Base-by-base conservation (phyloP, 2,329 filamentous ascomycete species). In the Coleophoma eucalyptorum region DNA sequence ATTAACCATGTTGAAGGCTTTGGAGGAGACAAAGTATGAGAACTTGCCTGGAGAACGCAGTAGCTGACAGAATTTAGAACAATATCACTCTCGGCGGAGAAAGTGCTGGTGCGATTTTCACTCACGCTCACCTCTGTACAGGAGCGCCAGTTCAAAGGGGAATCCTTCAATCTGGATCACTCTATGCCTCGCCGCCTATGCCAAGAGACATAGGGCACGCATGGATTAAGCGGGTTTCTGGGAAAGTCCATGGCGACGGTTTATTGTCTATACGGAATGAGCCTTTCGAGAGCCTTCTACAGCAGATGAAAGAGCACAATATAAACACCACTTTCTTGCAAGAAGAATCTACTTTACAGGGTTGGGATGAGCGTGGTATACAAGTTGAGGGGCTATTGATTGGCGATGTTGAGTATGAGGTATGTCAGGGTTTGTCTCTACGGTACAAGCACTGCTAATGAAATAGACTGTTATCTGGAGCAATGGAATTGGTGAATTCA, bases 81-180 rank as follows among this genome's bases (percentile, higher is more conserved):
- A 67, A 67, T 19, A 66, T 76, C 6, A 75, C 72, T 0, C 49
- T 76, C 2, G 67, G 67, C 1, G 73, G 73, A 4, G 73, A 76
- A 52, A 76, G 73, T 42, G 73, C 74, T 0, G 74, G 73, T 0
- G 74, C 69, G 3, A 64, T 75, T 1, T 75, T 74, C 20, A 65
- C 62, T 4, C 74, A 76, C 55, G 73, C 71, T 1, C 72, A 71
- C 58, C 37, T 70, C 13, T 62, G 68, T 18, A 61, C 62, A 1
- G 65, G 65, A 3, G 63, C 61, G 2, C 62, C 58, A 1, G 56
- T 70, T 0, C 65, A 59, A 31, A 64, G 69, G 41, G 67, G 61
- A 4, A 63, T 74, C 4, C 47, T 76, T 6, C 65, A 68, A 19
- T 76, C 72, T 0, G 74, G 73, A 5, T 69, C 70, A 3, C 55